These are phyloP conservation scores for Pseudogymnoascus sp. DNA, from an alignment of 2,329 filamentous ascomycete species.

Conservation along the genomic window DNA sequence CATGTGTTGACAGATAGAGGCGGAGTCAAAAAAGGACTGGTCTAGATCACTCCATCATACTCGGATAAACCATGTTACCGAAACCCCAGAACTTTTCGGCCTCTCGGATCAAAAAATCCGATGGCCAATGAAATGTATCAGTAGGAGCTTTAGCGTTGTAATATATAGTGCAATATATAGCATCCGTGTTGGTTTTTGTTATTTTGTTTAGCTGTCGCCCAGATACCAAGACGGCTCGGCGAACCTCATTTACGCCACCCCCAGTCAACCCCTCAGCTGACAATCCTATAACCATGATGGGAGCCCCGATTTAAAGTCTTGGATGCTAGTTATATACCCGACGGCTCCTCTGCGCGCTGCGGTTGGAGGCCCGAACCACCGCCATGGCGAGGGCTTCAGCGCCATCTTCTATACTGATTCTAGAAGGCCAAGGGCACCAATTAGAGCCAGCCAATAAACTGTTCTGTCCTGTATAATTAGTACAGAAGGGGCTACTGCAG, in stretches of 20 bases:
- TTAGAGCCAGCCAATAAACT: background rate
- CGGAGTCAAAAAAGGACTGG: background rate
- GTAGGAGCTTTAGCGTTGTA: background rate
- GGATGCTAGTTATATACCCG: background rate
- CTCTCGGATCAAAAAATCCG: background rate
- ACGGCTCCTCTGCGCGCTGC: background rate
- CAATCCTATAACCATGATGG: background rate
- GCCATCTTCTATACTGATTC: background rate
- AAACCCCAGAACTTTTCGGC: no score
- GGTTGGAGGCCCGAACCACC: slow-evolving; percentile 1
- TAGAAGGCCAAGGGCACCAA: background rate
- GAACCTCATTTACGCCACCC: background rate
- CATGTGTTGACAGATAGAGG: no score
- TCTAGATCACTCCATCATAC: background rate
- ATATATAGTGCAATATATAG: slow-evolving; percentile 1
- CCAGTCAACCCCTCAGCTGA: slow-evolving; percentile 4
- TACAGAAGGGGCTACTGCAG: slow-evolving; percentile 6
- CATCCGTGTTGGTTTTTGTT: background rate
- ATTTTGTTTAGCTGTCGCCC: background rate
- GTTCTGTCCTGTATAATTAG: background rate
- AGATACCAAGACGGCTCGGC: background rate
- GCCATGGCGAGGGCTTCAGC: background rate
- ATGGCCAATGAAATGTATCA: background rate
- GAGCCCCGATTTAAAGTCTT: slow-evolving; percentile 3
- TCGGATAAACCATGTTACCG: background rate